Evolutionary conservation across 306 rosid genomes (phyloP).

Genomic region (Luffa aegyptiaca): DNA sequence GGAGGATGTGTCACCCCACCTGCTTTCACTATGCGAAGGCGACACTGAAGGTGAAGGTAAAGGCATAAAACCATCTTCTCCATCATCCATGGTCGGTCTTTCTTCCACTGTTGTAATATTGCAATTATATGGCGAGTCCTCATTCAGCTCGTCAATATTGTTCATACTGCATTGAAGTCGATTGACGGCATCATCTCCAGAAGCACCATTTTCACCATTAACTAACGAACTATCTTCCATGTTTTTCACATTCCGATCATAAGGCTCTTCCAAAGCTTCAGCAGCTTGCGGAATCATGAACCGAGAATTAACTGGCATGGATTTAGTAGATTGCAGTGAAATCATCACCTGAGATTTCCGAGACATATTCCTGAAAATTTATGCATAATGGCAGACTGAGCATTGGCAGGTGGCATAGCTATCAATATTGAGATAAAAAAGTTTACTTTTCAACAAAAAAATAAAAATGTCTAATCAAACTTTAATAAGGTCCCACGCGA

Average conservation of each 20-base stretch:
- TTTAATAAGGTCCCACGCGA: conserved; percentile 48
- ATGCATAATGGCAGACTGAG: conserved; percentile 28
- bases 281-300: conserved; percentile 26
- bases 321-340: conserved; percentile 51
- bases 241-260: conserved; percentile 25
- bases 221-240: conserved; percentile 20
- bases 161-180: conserved; percentile 23
- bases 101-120: conserved; percentile 30
- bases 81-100: conserved; percentile 38
- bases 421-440: conserved; percentile 25
- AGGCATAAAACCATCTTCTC: conserved; percentile 44
- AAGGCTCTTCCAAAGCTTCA: conserved; percentile 26
- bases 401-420: conserved; percentile 21
- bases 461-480: conserved; percentile 23
- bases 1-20: conserved; percentile 78
- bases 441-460: conserved; percentile 26
- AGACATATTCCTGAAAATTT: conserved; percentile 48
- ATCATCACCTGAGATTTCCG: conserved; percentile 34
- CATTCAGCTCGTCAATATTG: conserved; percentile 41
- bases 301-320: conserved; percentile 58
- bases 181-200: conserved; percentile 27
- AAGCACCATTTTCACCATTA: conserved; percentile 46
- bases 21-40: conserved; percentile 43
- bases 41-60: conserved; percentile 45
- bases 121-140: conserved; percentile 72